Base-by-base conservation (phyloP, 148 eudicot genomes). In the Rhododendron williamsianum region DNA sequence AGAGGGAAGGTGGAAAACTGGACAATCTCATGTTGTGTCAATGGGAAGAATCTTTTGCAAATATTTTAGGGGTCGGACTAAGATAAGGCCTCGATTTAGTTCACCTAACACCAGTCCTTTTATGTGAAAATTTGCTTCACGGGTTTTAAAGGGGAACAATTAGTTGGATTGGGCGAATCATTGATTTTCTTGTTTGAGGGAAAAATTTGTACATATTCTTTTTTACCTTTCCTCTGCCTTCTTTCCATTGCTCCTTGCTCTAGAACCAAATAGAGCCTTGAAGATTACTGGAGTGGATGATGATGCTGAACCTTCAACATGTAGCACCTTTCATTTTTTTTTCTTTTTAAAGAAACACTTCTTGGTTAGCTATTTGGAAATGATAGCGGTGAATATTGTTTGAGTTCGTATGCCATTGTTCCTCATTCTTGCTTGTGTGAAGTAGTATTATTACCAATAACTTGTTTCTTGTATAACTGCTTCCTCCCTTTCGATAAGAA, bases 271-370 rank as follows among this genome's bases (percentile, higher is more conserved):
- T 74, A 38, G 78, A 16, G 23, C 45, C 48, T 36, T 38, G 48
- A 74, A 74, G 46, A 74, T 33, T 74, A 19, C 78, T 74, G 78
- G 48, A 74, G 43, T 71, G 38, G 38, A 71, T 2, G 48, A 76
- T 41, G 49, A 76, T 76, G 78, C 45, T 74, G 78, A 74, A 74
- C n/a, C 48, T 76, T 76, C 80, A 43, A 43, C 12, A 23, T 76
- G 25, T 21, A 76, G 80, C 48, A 76, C 43, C 46, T 74, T 35
- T 74, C 46, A 38, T 43, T 38, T 41, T 76, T 43, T 38, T 41
- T 76, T 43, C 48, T 43, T 71, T 71, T 71, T 71, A 27, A 60
- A 23, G 35, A 67, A 27, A 76, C 43, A 76, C 49, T 74, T 16
- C 11, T 76, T 41, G 27, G 51, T 78, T 45, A 78, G 30, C 19